Base-by-base conservation (phyloP, 345 rosid genomes). In the thale cress (Arabidopsis thaliana) region DNA sequence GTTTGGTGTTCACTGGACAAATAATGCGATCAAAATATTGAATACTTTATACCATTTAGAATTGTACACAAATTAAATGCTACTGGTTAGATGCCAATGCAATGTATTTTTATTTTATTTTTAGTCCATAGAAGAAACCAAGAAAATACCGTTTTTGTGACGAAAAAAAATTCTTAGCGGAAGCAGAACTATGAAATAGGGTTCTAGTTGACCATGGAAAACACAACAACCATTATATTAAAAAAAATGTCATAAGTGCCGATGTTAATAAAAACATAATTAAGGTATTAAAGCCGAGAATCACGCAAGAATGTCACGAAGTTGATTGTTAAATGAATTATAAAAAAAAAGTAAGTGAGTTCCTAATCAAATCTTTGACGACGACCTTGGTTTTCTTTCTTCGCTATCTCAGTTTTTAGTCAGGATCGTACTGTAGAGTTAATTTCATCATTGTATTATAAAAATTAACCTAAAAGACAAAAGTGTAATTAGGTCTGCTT, bases 251-350 rank as follows among this genome's bases (percentile, higher is more conserved):
- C 66, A 70, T 55, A 64, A 70, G 36, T 70, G 34, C 14, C 0
- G 36, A 69, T 62, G 25, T 12, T 20, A 64, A 58, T 67, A 52
- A 40, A 62, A 61, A 61, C 46, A 61, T 40, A 32, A 24, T 30
- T 14, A 25, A 59, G 36, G 34, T 34, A 44, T 45, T 10, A 10
- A 51, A 57, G 69, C 79, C 73, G 22, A 44, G 66, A 64, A 56
- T 67, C 63, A 62, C 71, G 80, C 68, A 62, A 62, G 78, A 82
- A 75, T 75, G 78, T 57, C 40, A 56, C 23, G 69, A 74, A 66
- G 72, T 64, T 57, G 76, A 57, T 77, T 71, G 52, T 41, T 14
- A 67, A 30, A 13, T 25, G 34, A 37, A 66, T 14, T 28, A 12
- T n/a, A 16, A 60, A 61, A 10, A 24, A 16, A 60, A 61, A 10